These are phyloP conservation scores for Populus davidiana DNA, from an alignment of 345 rosid genomes.

Conservation along the genomic window DNA sequence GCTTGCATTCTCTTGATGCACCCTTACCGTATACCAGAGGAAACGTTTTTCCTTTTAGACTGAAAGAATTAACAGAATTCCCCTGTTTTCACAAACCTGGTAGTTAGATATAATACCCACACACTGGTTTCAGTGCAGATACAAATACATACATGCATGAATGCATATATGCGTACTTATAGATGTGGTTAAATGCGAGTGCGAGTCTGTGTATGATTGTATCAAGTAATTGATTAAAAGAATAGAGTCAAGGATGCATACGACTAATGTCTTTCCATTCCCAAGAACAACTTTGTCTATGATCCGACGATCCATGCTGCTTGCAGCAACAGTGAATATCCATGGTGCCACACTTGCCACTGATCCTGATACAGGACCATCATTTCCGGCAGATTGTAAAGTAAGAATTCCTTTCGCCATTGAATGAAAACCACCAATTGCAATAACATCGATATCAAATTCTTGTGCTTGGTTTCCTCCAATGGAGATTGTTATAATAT, in stretches of 20 bases:
- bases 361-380: not conserved
- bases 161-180: too few relatives aligned
- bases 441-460: not conserved
- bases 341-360: not conserved
- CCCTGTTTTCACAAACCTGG: not conserved
- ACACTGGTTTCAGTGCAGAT: too few relatives aligned
- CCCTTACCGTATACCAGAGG: conserved; percentile 11
- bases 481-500: not conserved
- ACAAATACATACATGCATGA: too few relatives aligned
- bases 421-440: not conserved
- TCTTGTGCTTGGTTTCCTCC: not conserved
- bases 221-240: too few relatives aligned
- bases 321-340: not conserved
- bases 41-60: not conserved
- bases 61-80: conserved; percentile 2
- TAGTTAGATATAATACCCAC: too few relatives aligned
- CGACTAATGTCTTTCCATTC: not conserved
- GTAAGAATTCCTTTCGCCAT: not conserved
- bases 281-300: not conserved
- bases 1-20: not conserved
- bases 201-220: too few relatives aligned
- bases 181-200: too few relatives aligned
- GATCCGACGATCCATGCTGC: not conserved
- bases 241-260: not conserved
- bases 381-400: not conserved